Base-by-base conservation (phyloP, 441 rosid species). In the Pelargonium myrrhifolium region DNA sequence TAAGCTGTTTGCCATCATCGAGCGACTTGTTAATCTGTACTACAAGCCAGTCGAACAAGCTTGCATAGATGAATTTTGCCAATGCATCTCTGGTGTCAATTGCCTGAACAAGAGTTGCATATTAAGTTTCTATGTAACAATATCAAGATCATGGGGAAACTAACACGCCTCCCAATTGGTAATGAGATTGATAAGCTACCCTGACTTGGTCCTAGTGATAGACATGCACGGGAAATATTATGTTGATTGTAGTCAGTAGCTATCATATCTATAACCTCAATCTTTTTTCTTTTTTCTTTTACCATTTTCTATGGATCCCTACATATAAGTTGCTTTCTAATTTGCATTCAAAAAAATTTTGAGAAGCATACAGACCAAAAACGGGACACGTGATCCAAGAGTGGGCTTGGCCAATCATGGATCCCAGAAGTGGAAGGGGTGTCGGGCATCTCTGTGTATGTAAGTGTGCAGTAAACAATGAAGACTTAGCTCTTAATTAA, bases 21-120 rank as follows among this genome's bases (percentile, higher is more conserved):
- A 94, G 81, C 53, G 88, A 85, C 79, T 81, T 78, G 80, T 94
- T 94, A 60, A 92, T 85, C 81, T 83, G 84, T 70, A 83, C 91
- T 73, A 88, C 92, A 73, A 94, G 92, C 97, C 96, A 92, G 51
- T 84, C 95, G 68, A 94, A 94, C 76, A 94, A 80, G 73, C 82
- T 79, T 24, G 87, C 87, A 72, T 92, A 94, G 39, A 94, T 85
- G 71, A 87, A 92, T 69, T 89, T 94, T 69, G 98, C 89, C 76
- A 94, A 76, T 18, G 93, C 93, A 87, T 94, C 99, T 77, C 99
- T 85, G 66, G 71, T 74, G 69, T 86, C 94, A 67, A 80, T 84
- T 66, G 97, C 99, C 99, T 93, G 85, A 72, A 82, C 6, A 60
- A 35, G 62, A 64, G 51, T 68, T 40, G 62, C 58, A 35, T 7